Percentiles rank a stretch among this genome's conserved stretches.
Conservation (phyloP, 257 asterid genomes). For the Solanum okadae region DNA sequence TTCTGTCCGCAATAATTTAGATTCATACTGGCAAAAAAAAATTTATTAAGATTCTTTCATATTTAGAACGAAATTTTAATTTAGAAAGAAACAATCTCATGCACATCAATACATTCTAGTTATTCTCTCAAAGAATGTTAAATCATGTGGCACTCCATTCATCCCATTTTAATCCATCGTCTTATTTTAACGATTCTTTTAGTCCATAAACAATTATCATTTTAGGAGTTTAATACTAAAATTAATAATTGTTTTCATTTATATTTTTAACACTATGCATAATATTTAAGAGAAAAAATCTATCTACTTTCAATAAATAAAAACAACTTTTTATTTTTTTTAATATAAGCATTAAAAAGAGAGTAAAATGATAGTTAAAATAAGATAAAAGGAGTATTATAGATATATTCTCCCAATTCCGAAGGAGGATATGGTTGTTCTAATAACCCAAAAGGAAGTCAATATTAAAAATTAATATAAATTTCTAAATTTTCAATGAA, state of each 20-base stretch:
- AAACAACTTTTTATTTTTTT: too few relatives aligned
- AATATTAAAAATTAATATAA: not conserved
- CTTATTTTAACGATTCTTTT: too few relatives aligned
- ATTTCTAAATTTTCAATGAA: not conserved
- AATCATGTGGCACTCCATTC: not conserved
- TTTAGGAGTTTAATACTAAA: too few relatives aligned
- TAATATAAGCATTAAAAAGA: too few relatives aligned
- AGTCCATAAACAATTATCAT: not conserved
- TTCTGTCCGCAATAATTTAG: not conserved
- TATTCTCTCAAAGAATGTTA: not conserved
- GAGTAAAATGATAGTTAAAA: too few relatives aligned
- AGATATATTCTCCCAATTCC: not conserved
- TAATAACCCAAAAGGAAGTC: not conserved
- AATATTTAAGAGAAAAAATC: not conserved
- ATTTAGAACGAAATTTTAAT: too few relatives aligned
- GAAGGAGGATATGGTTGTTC: not conserved
- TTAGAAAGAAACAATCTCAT: not conserved
- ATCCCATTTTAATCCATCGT: not conserved
- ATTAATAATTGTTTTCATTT: too few relatives aligned
- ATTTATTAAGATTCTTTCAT: too few relatives aligned
- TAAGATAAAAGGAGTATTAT: too few relatives aligned
- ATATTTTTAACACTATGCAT: not conserved
- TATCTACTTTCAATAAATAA: not conserved
- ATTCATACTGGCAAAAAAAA: too few relatives aligned
- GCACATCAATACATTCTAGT: not conserved